These are phyloP conservation scores for Coemansia sp. DNA, from an alignment of 192 early-diverging fungal genomes.

Conservation along the genomic window DNA sequence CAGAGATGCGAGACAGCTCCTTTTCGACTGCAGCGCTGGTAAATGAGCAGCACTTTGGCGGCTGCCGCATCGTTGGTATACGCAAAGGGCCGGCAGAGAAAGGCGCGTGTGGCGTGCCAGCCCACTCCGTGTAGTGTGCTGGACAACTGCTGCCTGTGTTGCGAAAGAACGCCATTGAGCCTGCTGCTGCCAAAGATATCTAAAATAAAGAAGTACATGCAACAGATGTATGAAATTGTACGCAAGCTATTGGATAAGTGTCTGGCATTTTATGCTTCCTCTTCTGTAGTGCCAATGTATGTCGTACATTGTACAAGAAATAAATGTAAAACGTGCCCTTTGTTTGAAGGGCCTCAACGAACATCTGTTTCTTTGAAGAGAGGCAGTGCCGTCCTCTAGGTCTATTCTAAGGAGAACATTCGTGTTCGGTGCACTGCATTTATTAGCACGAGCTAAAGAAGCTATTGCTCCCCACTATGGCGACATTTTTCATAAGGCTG, in stretches of 20 bases:
- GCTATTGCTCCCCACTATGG: too few species aligned
- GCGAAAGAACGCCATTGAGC: neutral
- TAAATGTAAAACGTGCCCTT: neutral
- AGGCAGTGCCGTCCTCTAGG: neutral
- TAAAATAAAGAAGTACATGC: neutral
- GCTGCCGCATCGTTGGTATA: slow-evolving; percentile 50
- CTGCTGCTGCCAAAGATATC: slow-evolving; percentile 8
- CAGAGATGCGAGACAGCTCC: slow-evolving; percentile 25
- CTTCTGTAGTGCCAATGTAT: too few species aligned
- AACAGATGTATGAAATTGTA: neutral
- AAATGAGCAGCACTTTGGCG: slow-evolving; percentile 57
- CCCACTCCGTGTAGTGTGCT: slow-evolving; percentile 34
- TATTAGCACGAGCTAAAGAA: too few species aligned
- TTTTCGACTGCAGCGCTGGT: slow-evolving; percentile 47
- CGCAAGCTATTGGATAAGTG: neutral
- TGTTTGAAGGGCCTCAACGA: neutral
- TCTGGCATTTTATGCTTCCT: too few species aligned
- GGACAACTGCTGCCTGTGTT: slow-evolving; percentile 35
- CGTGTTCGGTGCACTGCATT: neutral
- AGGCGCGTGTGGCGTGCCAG: slow-evolving; percentile 25
- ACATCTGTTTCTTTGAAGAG: neutral
- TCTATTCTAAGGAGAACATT: neutral
- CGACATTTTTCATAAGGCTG: too few species aligned
- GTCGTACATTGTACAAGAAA: too few species aligned
- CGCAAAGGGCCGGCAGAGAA: slow-evolving; percentile 18